A percentile compares a stretch with the other conserved stretches of the same genome.
These are phyloP conservation scores for Malus hybrid DNA, from an alignment of 331 rosid species.

Conservation along the genomic window DNA sequence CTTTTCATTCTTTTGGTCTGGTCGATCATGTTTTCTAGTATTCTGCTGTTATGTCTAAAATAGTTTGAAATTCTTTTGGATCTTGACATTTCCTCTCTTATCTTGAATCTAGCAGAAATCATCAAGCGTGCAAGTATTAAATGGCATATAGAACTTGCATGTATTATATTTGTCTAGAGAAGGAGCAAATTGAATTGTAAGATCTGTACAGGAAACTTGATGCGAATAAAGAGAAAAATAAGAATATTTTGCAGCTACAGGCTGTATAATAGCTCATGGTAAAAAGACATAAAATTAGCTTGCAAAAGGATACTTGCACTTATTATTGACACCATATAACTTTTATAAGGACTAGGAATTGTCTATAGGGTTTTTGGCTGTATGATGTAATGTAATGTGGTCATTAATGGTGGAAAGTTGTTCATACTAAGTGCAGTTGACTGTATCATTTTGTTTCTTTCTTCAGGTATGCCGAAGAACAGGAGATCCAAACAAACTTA, in stretches of 20 bases:
- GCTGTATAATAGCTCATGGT: not conserved
- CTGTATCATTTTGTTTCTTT: conserved; percentile 6
- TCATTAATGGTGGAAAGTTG: not conserved
- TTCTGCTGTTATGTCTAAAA: not conserved
- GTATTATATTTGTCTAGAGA: not conserved
- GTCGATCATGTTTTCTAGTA: not conserved
- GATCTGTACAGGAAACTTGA: not conserved
- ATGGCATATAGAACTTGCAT: too few species aligned
- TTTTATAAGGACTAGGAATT: not conserved
- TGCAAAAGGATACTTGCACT: not conserved
- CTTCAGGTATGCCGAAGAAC: conserved; percentile 86
- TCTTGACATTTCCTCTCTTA: not conserved
- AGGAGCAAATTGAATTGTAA: not conserved
- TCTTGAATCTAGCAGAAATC: not conserved
- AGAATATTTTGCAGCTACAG: not conserved
- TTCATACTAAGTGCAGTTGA: not conserved
- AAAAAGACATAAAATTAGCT: not conserved
- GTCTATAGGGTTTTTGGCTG: not conserved
- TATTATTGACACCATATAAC: not conserved
- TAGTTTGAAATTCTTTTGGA: not conserved
- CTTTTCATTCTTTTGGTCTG: too few species aligned
- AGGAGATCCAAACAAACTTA: conserved; percentile 93
- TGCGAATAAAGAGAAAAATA: not conserved
- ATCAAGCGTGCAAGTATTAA: too few species aligned
- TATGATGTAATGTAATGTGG: not conserved